Evolutionary conservation across 1,284 basidiomycete species (phyloP).

Genomic region (Irpex sp.): DNA sequence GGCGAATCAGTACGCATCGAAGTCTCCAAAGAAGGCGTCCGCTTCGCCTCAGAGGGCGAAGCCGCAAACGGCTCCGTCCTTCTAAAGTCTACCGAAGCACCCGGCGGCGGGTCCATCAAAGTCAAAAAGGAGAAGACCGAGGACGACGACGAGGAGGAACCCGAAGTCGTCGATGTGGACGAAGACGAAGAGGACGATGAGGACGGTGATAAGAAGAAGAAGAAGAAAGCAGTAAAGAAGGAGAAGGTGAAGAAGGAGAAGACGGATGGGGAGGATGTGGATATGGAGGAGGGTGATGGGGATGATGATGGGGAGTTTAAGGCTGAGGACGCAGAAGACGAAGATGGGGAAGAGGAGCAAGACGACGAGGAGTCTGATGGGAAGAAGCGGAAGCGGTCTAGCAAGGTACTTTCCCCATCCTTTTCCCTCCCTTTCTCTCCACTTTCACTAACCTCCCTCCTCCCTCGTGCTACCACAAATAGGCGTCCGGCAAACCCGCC

Average conservation of each 20-base stretch:
- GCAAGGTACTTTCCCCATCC: slow-evolving; percentile 38
- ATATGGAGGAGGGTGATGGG: slow-evolving; percentile 31
- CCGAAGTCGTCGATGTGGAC: slow-evolving; percentile 36
- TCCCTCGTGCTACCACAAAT: background rate
- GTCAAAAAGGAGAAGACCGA: slow-evolving; percentile 37
- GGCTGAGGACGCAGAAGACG: slow-evolving; percentile 36
- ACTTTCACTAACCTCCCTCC: background rate
- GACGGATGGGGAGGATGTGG: slow-evolving; percentile 33
- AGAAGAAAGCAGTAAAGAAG: slow-evolving; percentile 34
- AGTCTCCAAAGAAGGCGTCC: slow-evolving; percentile 92
- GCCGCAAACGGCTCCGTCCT: slow-evolving; percentile 89
- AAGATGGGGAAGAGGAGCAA: slow-evolving; percentile 47
- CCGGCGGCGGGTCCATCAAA: slow-evolving; percentile 23
- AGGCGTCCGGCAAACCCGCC: slow-evolving; percentile 35
- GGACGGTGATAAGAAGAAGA: slow-evolving; percentile 41
- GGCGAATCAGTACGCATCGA: slow-evolving; percentile 91
- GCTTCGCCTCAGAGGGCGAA: slow-evolving; percentile 94
- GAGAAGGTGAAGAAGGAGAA: slow-evolving; percentile 41
- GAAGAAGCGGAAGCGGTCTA: slow-evolving; percentile 62
- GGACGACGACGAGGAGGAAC: slow-evolving; percentile 31
- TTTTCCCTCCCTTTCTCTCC: background rate
- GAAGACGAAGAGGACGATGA: slow-evolving; percentile 29
- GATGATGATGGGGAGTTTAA: slow-evolving; percentile 41
- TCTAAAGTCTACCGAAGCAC: slow-evolving; percentile 62
- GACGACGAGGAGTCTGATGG: slow-evolving; percentile 31